phyloP scores from a whole-genome alignment of 345 rosid genomes.

The Cardiospermum halicacabum region DNA sequence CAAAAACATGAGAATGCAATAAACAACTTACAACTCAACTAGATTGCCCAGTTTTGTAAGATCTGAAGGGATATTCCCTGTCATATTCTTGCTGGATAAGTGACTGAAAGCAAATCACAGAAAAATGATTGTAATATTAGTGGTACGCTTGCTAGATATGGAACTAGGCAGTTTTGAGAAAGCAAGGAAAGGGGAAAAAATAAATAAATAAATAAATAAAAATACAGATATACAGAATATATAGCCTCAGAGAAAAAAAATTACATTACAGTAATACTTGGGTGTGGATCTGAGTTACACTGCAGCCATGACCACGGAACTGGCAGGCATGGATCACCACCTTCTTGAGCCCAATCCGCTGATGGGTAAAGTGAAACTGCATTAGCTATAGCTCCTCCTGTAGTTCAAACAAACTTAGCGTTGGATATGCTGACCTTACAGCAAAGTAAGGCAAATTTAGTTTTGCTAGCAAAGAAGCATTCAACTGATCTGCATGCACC shows the following conservation, averaged over 20 bases:
- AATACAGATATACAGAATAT: slow-evolving; percentile 1
- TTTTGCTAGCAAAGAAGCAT: not conserved
- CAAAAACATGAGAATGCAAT: slow-evolving; percentile 10
- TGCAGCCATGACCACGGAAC: slow-evolving; percentile 93
- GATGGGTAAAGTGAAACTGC: slow-evolving; percentile 46
- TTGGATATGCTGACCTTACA: slow-evolving; percentile 12
- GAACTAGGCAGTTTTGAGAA: no score
- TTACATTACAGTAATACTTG: slow-evolving; percentile 67
- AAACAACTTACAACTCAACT: slow-evolving; percentile 74
- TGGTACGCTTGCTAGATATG: slow-evolving; percentile 5
- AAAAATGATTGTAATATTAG: slow-evolving; percentile 11
- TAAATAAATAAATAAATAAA: no score
- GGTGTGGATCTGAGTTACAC: slow-evolving; percentile 65
- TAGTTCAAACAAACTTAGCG: slow-evolving; percentile 26
- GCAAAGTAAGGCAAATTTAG: not conserved
- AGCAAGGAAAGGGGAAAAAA: no score
- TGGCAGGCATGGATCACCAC: slow-evolving; percentile 93
- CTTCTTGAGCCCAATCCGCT: slow-evolving; percentile 86
- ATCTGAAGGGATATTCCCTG: slow-evolving; percentile 66
- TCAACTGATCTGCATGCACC: not conserved
- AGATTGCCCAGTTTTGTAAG: slow-evolving; percentile 68
- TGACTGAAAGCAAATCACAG: slow-evolving; percentile 35
- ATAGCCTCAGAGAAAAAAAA: slow-evolving; percentile 21
- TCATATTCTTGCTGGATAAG: slow-evolving; percentile 76
- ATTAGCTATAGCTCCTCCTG: slow-evolving; percentile 56